These are phyloP conservation scores for Hypericum androsaemum DNA, from an alignment of 345 rosid species.

Conservation along the genomic window DNA sequence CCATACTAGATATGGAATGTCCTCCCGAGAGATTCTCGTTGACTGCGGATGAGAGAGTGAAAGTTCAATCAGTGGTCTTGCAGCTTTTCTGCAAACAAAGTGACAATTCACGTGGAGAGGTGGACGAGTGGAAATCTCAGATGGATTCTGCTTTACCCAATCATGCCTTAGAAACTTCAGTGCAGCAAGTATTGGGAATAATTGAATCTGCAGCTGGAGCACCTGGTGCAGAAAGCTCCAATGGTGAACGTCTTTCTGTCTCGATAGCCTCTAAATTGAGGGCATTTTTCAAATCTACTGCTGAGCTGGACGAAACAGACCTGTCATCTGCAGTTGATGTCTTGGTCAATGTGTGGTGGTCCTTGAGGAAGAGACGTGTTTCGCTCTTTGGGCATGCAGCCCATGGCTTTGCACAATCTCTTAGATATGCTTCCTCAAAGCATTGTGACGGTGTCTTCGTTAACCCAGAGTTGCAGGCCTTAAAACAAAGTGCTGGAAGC, in stretches of 20 bases:
- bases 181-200: constrained; percentile 45
- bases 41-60: constrained; percentile 55
- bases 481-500: constrained; percentile 51
- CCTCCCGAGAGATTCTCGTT: constrained; percentile 53
- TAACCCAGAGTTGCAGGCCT: constrained; percentile 42
- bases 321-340: constrained; percentile 37
- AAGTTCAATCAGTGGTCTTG: constrained; percentile 34
- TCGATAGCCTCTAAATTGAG: constrained; percentile 55
- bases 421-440: constrained; percentile 51
- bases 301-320: constrained; percentile 35
- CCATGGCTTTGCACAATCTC: constrained; percentile 63
- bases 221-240: constrained; percentile 51
- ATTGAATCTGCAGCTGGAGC: constrained; percentile 67
- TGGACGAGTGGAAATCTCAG: constrained; percentile 18
- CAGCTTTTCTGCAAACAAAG: constrained; percentile 31
- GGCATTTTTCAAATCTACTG: constrained; percentile 26
- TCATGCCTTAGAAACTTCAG: constrained; percentile 25
- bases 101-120: constrained; percentile 21
- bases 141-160: constrained; percentile 26
- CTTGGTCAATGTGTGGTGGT: constrained; percentile 68
- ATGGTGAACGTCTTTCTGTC: constrained; percentile 45
- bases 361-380: constrained; percentile 71
- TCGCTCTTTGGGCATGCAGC: constrained; percentile 82
- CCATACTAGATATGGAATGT: constrained; percentile 49
- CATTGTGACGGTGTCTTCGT: constrained; percentile 34